Evolutionary conservation across 164 flowering plant species (phyloP), one percentile per base, ranked within the genome.

Genomic region (Vitis vinifera): DNA sequence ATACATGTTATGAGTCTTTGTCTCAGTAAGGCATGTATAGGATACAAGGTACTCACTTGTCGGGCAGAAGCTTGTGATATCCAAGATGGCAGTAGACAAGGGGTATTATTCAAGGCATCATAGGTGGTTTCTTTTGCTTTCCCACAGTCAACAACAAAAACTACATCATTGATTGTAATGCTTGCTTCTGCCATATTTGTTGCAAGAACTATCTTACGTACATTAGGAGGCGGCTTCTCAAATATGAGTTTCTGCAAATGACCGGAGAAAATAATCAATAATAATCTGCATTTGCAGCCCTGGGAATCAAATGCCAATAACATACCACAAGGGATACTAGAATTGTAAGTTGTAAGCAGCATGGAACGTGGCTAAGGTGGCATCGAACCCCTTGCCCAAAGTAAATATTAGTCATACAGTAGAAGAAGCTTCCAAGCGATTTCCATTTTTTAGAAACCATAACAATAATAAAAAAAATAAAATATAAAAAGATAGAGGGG

Each of bases 171-270:
- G 77, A 96, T 90, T 56, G 99, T 96, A 68, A 96, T 96, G 81
- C 99, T 96, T 59, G 99, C 99, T 78, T 96, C 99, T 49, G 99
- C 99, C 99, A 96, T 96, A 78, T 96, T 96, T 63, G 99, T 96
- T 4, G 99, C 98, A 71, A 96, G 93, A 77, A 96, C 89, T 69
- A 96, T 84, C 82, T 96, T 96, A 53, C 99, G 93, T 16, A 92
- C 74, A 85, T 93, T 93, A 4, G 89, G 91, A 50, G 97, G 97
- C 47, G 99, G 81, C 68, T 70, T 90, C 74, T 91, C 98, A 86
- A 96, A 96, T 74, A 96, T 93, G 56, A 91, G 88, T 87, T 77
- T 93, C 99, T 96, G 94, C 78, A 79, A 57, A 55, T 37, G 48
- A 68, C 3, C 63, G 68, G 10, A 29, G 12, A 57, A 59, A 50